Percentiles rank a stretch among this genome's conserved stretches.
Conservation (phyloP, 2,329 filamentous ascomycete genomes). For the Rutstroemia sp. region DNA sequence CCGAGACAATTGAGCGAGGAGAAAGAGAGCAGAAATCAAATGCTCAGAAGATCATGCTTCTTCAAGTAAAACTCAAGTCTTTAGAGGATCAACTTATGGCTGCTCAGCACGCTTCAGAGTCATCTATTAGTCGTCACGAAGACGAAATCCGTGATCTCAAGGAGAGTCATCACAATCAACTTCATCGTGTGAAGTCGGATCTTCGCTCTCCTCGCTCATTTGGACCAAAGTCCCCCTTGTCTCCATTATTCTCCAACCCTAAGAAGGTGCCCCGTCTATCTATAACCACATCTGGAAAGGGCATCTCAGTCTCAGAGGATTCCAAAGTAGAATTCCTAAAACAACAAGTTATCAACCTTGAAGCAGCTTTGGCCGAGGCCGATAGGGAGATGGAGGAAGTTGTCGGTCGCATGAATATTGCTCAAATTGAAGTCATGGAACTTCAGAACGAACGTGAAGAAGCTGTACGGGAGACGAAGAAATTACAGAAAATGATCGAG, state of each 20-base stretch:
- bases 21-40: conserved; percentile 78
- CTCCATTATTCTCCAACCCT: conserved; percentile 51
- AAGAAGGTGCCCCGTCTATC: conserved; percentile 48
- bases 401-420: conserved; percentile 71
- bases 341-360: conserved; percentile 73
- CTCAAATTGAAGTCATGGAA: conserved; percentile 76
- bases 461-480: conserved; percentile 62
- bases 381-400: conserved; percentile 80
- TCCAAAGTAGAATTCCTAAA: conserved; percentile 69
- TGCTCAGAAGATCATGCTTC: conserved; percentile 70
- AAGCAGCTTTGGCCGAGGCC: conserved; percentile 68
- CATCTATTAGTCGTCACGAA: conserved; percentile 74
- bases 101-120: conserved; percentile 82
- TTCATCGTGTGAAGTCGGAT: conserved; percentile 62
- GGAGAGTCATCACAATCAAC: conserved; percentile 68
- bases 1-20: conserved; percentile 72
- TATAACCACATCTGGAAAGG: conserved; percentile 42
- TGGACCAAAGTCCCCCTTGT: conserved; percentile 52
- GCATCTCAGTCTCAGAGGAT: conserved; percentile 61
- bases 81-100: conserved; percentile 79
- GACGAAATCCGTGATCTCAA: conserved; percentile 71
- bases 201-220: conserved; percentile 40
- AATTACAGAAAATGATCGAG: conserved; percentile 60
- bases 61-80: conserved; percentile 71
- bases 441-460: conserved; percentile 70